These are phyloP conservation scores for Rhodotorula glutinis DNA, from an alignment of 1,284 basidiomycete genomes.

Conservation along the genomic window DNA sequence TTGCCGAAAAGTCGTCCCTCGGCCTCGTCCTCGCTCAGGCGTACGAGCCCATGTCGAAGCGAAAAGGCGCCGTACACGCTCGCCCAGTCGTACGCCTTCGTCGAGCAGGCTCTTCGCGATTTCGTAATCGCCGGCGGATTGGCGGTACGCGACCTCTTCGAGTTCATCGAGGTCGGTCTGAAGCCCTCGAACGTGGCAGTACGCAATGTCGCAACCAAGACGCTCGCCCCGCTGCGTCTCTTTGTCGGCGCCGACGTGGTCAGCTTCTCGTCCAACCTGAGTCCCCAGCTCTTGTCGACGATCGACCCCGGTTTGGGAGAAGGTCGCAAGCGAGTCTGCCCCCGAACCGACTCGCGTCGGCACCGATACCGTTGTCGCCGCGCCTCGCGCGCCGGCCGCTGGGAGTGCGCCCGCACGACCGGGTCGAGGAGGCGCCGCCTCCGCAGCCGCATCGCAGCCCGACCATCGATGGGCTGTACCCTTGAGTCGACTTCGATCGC, in stretches of 20 bases:
- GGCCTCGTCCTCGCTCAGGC: constrained; percentile 92
- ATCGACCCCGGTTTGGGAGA: constrained; percentile 91
- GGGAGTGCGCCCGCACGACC: constrained; percentile 50
- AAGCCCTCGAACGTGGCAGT: constrained; percentile 94
- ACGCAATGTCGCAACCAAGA: constrained; percentile 87
- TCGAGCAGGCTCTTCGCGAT: constrained; percentile 79
- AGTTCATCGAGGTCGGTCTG: constrained; percentile 81
- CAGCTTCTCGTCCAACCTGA: constrained; percentile 88
- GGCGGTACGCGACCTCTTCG: constrained; percentile 77
- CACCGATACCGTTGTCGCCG: constrained; percentile 56
- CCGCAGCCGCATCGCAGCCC: constrained; percentile 20
- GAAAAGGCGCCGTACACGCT: constrained; percentile 97
- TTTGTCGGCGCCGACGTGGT: constrained; percentile 90
- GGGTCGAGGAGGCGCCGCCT: constrained; percentile 48
- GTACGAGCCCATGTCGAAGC: constrained; percentile 85
- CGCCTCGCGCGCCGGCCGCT: constrained; percentile 40
- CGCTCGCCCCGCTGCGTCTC: constrained; percentile 83
- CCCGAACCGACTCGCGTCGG: constrained; percentile 78
- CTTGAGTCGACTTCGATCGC: constrained; percentile 87
- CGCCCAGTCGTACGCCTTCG: constrained; percentile 86
- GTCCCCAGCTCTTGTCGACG: constrained; percentile 86
- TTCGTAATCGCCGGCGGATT: constrained; percentile 83
- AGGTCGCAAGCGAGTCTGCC: constrained; percentile 72
- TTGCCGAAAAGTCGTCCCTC: constrained; percentile 88
- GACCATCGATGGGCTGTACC: constrained; percentile 92